Conservation (phyloP, 2,329 filamentous ascomycete genomes). For the Claviceps africana region DNA sequence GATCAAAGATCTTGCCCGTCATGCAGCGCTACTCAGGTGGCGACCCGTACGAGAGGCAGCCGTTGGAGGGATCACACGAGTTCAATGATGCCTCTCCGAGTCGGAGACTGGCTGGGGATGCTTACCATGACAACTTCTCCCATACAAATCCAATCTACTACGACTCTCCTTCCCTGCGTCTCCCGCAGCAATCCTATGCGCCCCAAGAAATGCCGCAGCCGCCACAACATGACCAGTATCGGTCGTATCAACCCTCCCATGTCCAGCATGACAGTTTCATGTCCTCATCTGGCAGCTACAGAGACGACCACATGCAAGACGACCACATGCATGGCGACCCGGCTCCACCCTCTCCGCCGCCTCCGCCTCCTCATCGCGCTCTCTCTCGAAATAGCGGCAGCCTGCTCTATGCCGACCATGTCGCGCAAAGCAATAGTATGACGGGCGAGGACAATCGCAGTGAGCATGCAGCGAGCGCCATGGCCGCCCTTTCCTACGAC, state of each 20-base stretch:
- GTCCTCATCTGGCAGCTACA: background rate
- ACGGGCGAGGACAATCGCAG: conserved; percentile 56
- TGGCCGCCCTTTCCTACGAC: conserved; percentile 52
- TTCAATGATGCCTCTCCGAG: background rate
- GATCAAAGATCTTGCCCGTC: background rate
- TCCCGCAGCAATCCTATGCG: background rate
- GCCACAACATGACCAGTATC: background rate
- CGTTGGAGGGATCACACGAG: conserved; percentile 15
- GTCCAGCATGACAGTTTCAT: background rate
- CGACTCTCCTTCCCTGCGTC: conserved; percentile 13
- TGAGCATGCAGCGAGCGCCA: conserved; percentile 46
- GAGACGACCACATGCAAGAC: too few species aligned
- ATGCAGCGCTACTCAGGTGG: conserved; percentile 20
- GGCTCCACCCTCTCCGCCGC: background rate
- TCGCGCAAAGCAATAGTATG: conserved; percentile 28
- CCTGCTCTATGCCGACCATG: conserved; percentile 12
- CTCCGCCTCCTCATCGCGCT: conserved; percentile 10
- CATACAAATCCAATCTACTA: conserved; percentile 12
- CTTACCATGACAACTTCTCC: conserved; percentile 7
- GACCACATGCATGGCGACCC: background rate
- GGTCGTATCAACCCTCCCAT: background rate
- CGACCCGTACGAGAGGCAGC: conserved; percentile 23
- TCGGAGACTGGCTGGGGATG: conserved; percentile 8
- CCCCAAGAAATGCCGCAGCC: background rate
- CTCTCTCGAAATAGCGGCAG: conserved; percentile 12